These are phyloP conservation scores for Chaetomiaceae sp. DNA, from an alignment of 2,329 filamentous ascomycete genomes.

Conservation along the genomic window DNA sequence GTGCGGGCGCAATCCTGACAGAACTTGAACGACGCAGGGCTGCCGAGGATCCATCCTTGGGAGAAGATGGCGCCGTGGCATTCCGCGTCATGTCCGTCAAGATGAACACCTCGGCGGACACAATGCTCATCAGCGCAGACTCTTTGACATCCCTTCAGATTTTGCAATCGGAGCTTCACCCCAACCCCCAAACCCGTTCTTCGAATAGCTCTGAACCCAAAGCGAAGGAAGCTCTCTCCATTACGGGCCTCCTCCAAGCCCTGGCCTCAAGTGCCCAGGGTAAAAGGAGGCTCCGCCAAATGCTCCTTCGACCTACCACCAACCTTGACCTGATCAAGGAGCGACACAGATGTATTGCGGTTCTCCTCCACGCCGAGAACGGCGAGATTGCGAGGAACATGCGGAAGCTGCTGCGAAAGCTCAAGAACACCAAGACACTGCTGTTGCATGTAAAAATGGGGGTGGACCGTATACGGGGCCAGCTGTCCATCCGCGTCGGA, in stretches of 20 bases:
- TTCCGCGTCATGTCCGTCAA: conserved; percentile 62
- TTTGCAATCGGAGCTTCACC: conserved; percentile 75
- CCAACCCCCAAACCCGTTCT: conserved; percentile 73
- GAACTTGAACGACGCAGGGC: conserved; percentile 68
- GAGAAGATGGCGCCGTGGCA: conserved; percentile 47
- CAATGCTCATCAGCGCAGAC: conserved; percentile 77
- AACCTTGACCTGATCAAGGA: conserved; percentile 64
- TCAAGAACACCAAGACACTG: conserved; percentile 70
- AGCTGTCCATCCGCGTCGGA: conserved; percentile 55
- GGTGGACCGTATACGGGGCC: conserved; percentile 50
- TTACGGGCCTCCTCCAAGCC: conserved; percentile 77
- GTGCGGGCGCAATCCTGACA: conserved; percentile 79
- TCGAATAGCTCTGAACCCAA: conserved; percentile 56
- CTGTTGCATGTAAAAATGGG: conserved; percentile 74
- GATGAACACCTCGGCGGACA: conserved; percentile 65
- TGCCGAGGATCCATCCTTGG: conserved; percentile 57
- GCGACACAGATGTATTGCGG: conserved; percentile 64
- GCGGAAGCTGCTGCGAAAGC: conserved; percentile 51
- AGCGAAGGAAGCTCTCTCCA: conserved; percentile 74
- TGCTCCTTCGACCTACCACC: conserved; percentile 74
- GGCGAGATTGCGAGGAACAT: conserved; percentile 49
- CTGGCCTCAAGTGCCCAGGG: conserved; percentile 77
- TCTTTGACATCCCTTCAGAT: conserved; percentile 81
- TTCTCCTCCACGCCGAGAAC: conserved; percentile 67
- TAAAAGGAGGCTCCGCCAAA: conserved; percentile 65